Evolutionary conservation across 306 rosid genomes (phyloP).

Genomic region (Macrotyloma uniflorum): DNA sequence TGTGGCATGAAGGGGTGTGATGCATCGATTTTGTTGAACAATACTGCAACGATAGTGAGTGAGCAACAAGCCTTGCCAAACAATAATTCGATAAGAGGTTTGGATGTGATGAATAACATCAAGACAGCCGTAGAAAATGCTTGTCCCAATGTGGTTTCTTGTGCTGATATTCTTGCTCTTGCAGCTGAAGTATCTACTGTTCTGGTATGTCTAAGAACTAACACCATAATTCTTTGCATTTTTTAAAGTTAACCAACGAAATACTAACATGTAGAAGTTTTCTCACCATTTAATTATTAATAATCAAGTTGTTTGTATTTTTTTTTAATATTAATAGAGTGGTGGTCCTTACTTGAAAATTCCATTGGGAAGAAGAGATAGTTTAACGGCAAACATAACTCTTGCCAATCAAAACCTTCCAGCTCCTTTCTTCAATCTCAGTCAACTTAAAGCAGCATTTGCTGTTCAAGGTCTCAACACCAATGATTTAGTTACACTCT

Average conservation of each 20-base stretch:
- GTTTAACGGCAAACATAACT: conserved; percentile 44
- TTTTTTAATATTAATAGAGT: conserved; percentile 38
- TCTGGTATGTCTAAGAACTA: conserved; percentile 34
- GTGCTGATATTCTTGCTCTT: conserved; percentile 67
- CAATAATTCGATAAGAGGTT: conserved; percentile 58
- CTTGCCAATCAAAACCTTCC: conserved; percentile 50
- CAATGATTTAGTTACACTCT: conserved; percentile 60
- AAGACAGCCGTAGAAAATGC: conserved; percentile 50
- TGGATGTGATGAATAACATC: conserved; percentile 56
- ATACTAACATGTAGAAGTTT: no score
- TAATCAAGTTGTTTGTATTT: background rate
- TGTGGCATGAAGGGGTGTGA: conserved; percentile 40
- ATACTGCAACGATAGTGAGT: conserved; percentile 44
- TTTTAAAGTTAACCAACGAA: background rate
- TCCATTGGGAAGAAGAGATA: conserved; percentile 62
- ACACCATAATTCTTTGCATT: background rate
- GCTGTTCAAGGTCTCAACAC: conserved; percentile 45
- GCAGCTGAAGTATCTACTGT: conserved; percentile 55
- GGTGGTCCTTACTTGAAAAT: conserved; percentile 45
- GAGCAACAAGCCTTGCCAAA: conserved; percentile 52
- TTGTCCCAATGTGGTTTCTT: conserved; percentile 57
- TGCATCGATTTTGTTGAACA: conserved; percentile 58
- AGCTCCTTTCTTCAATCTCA: conserved; percentile 12
- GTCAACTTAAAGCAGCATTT: conserved; percentile 33
- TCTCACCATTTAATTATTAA: background rate